Evolutionary conservation across 192 early-diverging fungal genomes (phyloP), one percentile per base, ranked within the genome.

Genomic region (Phlyctochytrium planicorne): DNA sequence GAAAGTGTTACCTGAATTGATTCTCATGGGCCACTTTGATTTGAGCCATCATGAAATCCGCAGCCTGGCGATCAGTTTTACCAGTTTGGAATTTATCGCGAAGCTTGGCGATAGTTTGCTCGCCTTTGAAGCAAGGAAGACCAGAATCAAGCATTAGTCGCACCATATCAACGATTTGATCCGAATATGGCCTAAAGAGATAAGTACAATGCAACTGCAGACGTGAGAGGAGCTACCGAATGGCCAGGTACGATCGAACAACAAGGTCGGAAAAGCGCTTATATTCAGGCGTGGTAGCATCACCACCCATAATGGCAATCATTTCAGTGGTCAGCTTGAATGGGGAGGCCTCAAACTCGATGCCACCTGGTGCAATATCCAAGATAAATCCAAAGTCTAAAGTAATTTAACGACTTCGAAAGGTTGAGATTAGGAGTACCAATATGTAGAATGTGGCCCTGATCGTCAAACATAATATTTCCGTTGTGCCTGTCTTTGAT

Each of bases 401-500:
- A 2, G 29, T 4, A 30, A 1, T 12, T 23, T 61, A 31, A n/a
- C 20, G 32, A 63, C 10, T 68, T 17, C 57, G 4, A 25, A 34
- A 50, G 6, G 23, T 10, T 20, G 47, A 24, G 29, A 23, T 23
- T 6, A 27, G n/a, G 47, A 76, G 50, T 84, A 90, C 88, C 90
- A 65, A 99, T 97, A 78, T 99, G 97, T 71, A 99, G 82, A 30
- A 98, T 89, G 73, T 99, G 94, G 0, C 97, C 97, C 63, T 92
- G 82, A 63, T 93, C 87, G 65, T 99, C 97, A 63, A 98, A 85
- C 97, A 99, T 98, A 69, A 99, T 97, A 80, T 98, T 98, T 56
- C 96, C 96, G 78, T 98, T 98, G 75, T 98, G 96, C 27, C 97
- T 84, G 82, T 99, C 97, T 77, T 98, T 98, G 80, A 99, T 93